phyloP scores from a whole-genome alignment of 495 filamentous ascomycete species.

The Delitschia confertaspora region DNA sequence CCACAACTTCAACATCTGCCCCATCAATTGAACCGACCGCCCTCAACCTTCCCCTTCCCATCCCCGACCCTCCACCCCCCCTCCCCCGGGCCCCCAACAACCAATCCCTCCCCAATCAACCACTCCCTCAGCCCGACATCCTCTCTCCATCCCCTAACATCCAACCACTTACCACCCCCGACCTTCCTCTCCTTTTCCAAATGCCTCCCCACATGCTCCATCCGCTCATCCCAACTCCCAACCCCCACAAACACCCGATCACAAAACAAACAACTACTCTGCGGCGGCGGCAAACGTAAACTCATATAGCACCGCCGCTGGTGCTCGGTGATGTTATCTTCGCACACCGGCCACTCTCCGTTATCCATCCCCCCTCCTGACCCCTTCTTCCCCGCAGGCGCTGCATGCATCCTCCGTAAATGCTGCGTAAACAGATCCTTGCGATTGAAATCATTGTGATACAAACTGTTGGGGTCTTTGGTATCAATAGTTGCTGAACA shows the following conservation, averaged over 20 bases:
- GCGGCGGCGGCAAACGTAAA: constrained; percentile 52
- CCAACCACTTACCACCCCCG: constrained; percentile 17
- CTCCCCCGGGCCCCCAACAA: constrained; percentile 15
- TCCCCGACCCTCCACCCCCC: constrained; percentile 27
- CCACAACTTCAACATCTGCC: not conserved
- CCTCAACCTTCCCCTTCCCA: constrained; percentile 12
- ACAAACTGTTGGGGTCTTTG: constrained; percentile 26
- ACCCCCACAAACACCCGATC: constrained; percentile 48
- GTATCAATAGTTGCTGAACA: constrained; percentile 45
- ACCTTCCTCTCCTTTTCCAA: constrained; percentile 48
- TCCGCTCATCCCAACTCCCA: constrained; percentile 68
- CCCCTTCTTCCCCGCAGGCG: constrained; percentile 1
- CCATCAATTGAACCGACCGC: not conserved
- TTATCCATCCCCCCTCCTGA: not conserved
- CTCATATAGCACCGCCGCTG: constrained; percentile 50
- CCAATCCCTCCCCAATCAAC: constrained; percentile 44
- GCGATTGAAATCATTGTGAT: constrained; percentile 70
- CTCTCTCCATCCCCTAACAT: constrained; percentile 34
- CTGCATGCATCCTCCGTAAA: constrained; percentile 79
- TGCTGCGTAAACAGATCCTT: constrained; percentile 94
- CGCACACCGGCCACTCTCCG: constrained; percentile 14
- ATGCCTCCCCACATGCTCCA: constrained; percentile 87
- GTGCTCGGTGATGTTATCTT: constrained; percentile 36
- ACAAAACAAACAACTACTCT: constrained; percentile 65
- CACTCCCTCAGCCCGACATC: constrained; percentile 46